Base-by-base conservation (phyloP, 371 early-diverging fungal genomes). In the Haplosporangium sp. region DNA sequence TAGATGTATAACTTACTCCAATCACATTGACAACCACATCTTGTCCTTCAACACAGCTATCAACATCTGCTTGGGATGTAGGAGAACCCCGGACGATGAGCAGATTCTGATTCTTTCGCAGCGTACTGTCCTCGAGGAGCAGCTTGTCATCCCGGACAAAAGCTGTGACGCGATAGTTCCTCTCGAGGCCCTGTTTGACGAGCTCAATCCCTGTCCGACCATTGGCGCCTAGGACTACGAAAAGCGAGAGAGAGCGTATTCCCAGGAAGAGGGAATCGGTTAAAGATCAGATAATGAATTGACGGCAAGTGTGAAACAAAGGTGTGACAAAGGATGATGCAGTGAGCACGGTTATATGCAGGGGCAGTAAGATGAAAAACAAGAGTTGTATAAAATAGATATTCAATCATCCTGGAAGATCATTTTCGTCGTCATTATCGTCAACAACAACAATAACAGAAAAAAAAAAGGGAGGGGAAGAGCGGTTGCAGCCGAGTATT, bases 111-210 rank as follows among this genome's bases (percentile, higher is more conserved):
- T 79, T 79, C 63, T 72, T 79, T 10, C 79, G 79, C 18, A 79
- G 58, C 16, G 57, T n/a, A 16, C 48, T 54, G 58, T 79, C 73
- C 41, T 64, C 73, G 18, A 79, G 62, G 21, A 79, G 20, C 5
- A 55, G 16, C 55, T 68, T 79, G 65, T 79, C 79, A 21, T 79
- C 79, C 12, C 79, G 48, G 11, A 79, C 79, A 58, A 79, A 72
- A 2, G 79, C 79, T 1, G 79, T 79, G n/a, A 79, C 79, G 8
- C 79, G 60, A 50, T 79, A 79, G 59, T 79, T 79, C 11, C 79
- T 50, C 43, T 79, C 79, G 5, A 79, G 62, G 0, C 68, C 79
- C 21, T 72, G 72, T 13, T 58, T 67, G n/a, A 79, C 73, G 6
- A 79, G 53, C 54, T 79, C 79, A 21, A 79, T 61, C 0, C 79